These are phyloP conservation scores for Suillus occidentalis DNA, from an alignment of 768 basidiomycete genomes.

Conservation along the genomic window DNA sequence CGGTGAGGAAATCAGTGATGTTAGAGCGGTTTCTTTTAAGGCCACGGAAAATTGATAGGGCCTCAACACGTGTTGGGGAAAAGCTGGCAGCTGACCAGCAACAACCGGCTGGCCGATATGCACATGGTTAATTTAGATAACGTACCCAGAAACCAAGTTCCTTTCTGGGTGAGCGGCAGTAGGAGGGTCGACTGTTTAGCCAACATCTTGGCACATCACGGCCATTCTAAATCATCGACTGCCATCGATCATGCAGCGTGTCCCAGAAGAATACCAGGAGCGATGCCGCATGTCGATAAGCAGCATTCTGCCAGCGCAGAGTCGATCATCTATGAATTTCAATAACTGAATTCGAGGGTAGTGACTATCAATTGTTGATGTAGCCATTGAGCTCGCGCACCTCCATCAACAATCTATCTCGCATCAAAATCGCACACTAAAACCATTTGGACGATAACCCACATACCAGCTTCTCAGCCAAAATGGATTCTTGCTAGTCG, in stretches of 20 bases:
- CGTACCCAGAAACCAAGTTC: not conserved
- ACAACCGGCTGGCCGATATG: no score
- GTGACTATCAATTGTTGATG: not conserved
- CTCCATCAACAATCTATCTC: not conserved
- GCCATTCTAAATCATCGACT: not conserved
- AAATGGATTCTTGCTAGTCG: not conserved
- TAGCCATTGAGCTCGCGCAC: not conserved
- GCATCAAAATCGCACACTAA: not conserved
- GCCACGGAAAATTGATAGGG: no score
- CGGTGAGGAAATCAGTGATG: no score
- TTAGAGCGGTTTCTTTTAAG: no score
- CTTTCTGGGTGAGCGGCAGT: not conserved
- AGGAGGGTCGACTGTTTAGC: not conserved
- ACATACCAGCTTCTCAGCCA: not conserved
- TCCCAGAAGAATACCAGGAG: not conserved
- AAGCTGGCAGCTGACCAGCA: no score
- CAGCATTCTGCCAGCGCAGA: not conserved
- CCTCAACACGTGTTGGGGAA: no score
- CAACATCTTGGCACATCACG: not conserved
- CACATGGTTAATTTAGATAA: not conserved
- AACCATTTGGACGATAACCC: not conserved
- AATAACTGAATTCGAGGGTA: not conserved
- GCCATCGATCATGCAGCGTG: not conserved
- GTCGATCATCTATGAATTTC: not conserved
- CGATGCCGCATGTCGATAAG: not conserved